Evolutionary conservation across 768 basidiomycete genomes (phyloP).

Genomic region (Tricholoma matsutake): DNA sequence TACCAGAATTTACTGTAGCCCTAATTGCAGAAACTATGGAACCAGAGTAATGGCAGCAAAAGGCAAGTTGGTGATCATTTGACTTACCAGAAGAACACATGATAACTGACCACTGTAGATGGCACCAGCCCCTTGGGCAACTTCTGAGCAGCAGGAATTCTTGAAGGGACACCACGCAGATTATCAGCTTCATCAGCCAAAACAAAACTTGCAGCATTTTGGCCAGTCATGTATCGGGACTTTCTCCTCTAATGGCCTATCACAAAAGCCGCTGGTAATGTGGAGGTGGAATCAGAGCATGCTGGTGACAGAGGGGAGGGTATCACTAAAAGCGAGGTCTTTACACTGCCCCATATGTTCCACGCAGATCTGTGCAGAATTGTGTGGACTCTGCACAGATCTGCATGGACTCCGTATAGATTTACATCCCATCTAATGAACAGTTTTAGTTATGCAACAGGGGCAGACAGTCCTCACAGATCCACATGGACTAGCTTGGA

Average conservation of each 20-base stretch:
- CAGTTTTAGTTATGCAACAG: too few species aligned
- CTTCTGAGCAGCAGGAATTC: slow-evolving; percentile 5
- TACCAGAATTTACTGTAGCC: neutral
- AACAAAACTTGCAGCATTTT: slow-evolving; percentile 4
- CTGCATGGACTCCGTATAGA: too few species aligned
- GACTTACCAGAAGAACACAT: neutral
- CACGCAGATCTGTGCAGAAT: too few species aligned
- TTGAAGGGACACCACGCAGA: neutral
- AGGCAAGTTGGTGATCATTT: neutral
- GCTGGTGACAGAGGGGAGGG: too few species aligned
- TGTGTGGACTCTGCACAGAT: too few species aligned
- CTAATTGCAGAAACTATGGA: neutral
- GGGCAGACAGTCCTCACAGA: too few species aligned
- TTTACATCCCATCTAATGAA: too few species aligned
- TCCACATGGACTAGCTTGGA: too few species aligned
- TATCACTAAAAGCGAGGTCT: too few species aligned
- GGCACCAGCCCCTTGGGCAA: slow-evolving; percentile 9
- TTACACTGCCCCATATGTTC: too few species aligned
- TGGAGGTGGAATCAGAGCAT: too few species aligned
- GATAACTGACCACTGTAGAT: neutral
- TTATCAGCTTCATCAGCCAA: too few species aligned
- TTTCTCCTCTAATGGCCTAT: neutral
- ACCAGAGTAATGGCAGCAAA: neutral
- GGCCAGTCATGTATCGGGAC: slow-evolving; percentile 2
- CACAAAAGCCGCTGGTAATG: neutral